Conservation (phyloP, 306 rosid species). For the Quercus suber region DNA sequence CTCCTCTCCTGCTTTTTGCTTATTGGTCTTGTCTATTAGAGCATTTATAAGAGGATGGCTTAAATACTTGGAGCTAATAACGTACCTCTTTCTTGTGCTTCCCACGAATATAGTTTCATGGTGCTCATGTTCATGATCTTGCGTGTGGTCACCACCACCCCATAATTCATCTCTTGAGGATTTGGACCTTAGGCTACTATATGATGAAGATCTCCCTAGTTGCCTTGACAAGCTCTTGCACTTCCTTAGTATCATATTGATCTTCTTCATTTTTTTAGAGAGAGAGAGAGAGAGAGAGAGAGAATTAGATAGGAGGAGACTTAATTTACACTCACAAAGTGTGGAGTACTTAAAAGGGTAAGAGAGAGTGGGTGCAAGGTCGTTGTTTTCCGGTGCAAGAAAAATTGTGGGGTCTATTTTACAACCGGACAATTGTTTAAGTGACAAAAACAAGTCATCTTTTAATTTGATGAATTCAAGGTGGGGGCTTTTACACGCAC, state of each 20-base stretch:
- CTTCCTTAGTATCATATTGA: conserved; percentile 61
- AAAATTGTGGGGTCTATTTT: conserved; percentile 54
- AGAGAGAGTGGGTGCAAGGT: conserved; percentile 47
- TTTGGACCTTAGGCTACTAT: conserved; percentile 71
- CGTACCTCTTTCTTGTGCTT: conserved; percentile 69
- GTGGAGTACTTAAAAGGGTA: conserved; percentile 24
- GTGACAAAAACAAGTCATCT: conserved; percentile 56
- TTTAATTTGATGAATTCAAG: conserved; percentile 12
- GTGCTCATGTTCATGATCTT: conserved; percentile 19
- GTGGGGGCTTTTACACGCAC: conserved; percentile 9
- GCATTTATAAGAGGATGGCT: conserved; percentile 71
- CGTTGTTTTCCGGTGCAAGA: conserved; percentile 62
- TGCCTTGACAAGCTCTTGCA: conserved; percentile 88
- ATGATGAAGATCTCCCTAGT: conserved; percentile 73
- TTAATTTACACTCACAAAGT: conserved; percentile 49
- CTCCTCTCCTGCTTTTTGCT: conserved; percentile 17
- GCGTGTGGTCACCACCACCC: conserved; percentile 9
- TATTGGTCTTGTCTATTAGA: conserved; percentile 56
- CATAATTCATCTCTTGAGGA: conserved; percentile 51
- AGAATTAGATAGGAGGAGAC: conserved; percentile 35
- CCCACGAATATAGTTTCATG: conserved; percentile 65
- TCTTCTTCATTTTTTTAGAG: conserved; percentile 55
- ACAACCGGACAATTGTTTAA: conserved; percentile 37
- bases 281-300: conserved; percentile 1
- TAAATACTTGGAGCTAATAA: conserved; percentile 56